These are phyloP conservation scores for Suillus placidus DNA, from an alignment of 768 basidiomycete genomes.

Conservation along the genomic window DNA sequence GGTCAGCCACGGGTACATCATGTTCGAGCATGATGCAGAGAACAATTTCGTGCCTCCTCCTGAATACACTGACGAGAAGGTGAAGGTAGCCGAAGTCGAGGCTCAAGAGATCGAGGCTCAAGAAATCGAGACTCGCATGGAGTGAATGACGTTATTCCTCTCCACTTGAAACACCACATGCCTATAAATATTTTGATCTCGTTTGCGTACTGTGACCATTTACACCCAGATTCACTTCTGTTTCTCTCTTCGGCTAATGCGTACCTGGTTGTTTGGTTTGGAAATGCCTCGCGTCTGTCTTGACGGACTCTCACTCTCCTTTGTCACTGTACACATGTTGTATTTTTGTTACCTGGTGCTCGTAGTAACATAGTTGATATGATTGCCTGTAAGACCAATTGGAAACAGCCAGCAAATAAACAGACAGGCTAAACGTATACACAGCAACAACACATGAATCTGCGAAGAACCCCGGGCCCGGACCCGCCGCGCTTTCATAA, in stretches of 20 bases:
- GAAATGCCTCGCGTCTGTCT: slow-evolving; percentile 9
- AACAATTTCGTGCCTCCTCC: slow-evolving; percentile 56
- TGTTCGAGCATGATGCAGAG: slow-evolving; percentile 52
- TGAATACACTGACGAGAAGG: slow-evolving; percentile 62
- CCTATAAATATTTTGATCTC: background rate
- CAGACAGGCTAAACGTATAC: too few species aligned
- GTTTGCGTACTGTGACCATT: background rate
- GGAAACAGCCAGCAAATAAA: background rate
- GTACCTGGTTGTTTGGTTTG: slow-evolving; percentile 8
- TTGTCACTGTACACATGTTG: slow-evolving; percentile 19
- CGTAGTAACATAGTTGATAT: slow-evolving; percentile 5
- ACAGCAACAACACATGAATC: too few species aligned
- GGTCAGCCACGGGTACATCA: slow-evolving; percentile 40
- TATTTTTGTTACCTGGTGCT: slow-evolving; percentile 14
- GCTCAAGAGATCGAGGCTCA: slow-evolving; percentile 12
- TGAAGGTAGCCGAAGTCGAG: slow-evolving; percentile 23
- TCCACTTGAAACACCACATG: background rate
- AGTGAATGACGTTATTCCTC: background rate
- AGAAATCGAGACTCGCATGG: background rate
- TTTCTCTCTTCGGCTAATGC: slow-evolving; percentile 7
- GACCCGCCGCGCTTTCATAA: too few species aligned
- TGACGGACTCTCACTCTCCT: slow-evolving; percentile 25
- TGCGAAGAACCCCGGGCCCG: too few species aligned
- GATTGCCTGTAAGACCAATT: too few species aligned
- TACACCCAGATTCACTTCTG: slow-evolving; percentile 11